Conservation (phyloP, 331 rosid genomes). For the Saraca asoca region DNA sequence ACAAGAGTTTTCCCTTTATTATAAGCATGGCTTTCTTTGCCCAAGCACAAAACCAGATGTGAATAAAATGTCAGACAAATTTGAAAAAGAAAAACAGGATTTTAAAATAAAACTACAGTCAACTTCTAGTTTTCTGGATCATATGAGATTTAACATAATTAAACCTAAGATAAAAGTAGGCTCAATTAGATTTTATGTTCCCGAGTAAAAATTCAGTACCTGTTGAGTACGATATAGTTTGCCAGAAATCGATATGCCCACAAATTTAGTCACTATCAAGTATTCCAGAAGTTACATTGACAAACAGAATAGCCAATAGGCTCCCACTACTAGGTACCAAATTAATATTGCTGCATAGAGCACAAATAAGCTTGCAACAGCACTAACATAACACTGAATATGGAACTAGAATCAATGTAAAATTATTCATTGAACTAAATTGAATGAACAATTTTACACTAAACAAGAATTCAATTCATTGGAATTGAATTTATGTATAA, state of each 20-base stretch:
- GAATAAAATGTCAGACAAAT: conserved; percentile 38
- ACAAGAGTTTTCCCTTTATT: conserved; percentile 84
- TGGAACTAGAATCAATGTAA: too few relatives aligned
- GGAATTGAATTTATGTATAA: too few relatives aligned
- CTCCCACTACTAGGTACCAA: conserved; percentile 8
- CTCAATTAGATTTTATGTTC: not conserved
- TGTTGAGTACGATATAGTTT: conserved; percentile 8
- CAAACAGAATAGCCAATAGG: not conserved
- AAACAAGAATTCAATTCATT: too few relatives aligned
- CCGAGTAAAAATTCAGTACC: conserved; percentile 8
- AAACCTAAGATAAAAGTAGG: too few relatives aligned
- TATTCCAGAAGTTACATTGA: conserved; percentile 9
- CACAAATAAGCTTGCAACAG: not conserved
- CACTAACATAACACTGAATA: too few relatives aligned
- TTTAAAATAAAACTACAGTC: not conserved
- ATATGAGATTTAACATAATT: too few relatives aligned
- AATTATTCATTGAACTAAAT: too few relatives aligned
- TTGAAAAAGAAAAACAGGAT: conserved; percentile 26
- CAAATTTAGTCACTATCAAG: conserved; percentile 8
- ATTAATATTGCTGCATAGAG: conserved; percentile 22
- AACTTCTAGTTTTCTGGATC: too few relatives aligned
- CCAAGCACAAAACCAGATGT: conserved; percentile 46
- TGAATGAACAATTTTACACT: too few relatives aligned
- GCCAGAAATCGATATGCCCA: conserved; percentile 22
- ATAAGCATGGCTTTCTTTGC: conserved; percentile 95